Evolutionary conservation across 139 green algal species (phyloP).

Genomic region (Protoeuglena noctilucae): DNA sequence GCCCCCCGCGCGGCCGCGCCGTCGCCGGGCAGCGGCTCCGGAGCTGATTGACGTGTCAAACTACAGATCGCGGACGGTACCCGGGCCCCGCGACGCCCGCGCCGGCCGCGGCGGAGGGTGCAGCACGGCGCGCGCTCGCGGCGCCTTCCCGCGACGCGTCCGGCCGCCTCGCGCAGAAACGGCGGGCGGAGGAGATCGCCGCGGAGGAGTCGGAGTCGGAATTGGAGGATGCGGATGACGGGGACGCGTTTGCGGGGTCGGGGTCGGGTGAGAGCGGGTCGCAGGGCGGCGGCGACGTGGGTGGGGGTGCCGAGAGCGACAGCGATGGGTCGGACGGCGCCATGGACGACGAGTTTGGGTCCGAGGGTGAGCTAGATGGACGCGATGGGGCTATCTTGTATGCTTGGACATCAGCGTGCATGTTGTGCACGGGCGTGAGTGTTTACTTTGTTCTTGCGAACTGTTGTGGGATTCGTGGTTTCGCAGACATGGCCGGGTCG

Average conservation of each 20-base stretch:
- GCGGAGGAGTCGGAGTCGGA: conserved; percentile 15
- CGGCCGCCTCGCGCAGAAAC: neutral
- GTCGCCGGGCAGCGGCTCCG: neutral
- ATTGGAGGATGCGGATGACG: neutral
- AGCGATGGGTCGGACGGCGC: conserved; percentile 8
- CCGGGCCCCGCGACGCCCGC: too few species aligned
- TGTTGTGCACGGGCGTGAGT: too few species aligned
- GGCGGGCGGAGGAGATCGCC: neutral
- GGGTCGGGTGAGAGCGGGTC: conserved; percentile 6
- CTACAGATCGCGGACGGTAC: too few species aligned
- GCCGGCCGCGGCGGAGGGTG: neutral
- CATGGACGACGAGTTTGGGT: conserved; percentile 22
- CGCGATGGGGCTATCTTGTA: neutral
- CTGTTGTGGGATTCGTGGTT: too few species aligned
- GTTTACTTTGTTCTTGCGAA: too few species aligned
- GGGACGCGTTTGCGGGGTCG: neutral
- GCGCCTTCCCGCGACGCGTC: neutral
- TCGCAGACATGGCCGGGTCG: too few species aligned
- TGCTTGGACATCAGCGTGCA: too few species aligned
- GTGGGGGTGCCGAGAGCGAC: conserved; percentile 1
- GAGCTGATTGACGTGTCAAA: too few species aligned
- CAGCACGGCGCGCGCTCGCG: too few species aligned
- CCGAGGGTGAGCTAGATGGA: neutral
- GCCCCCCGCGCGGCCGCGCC: too few species aligned
- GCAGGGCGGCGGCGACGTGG: neutral